phyloP scores from a whole-genome alignment of 176 grass and related monocot species.

The Phyllostachys edulis region DNA sequence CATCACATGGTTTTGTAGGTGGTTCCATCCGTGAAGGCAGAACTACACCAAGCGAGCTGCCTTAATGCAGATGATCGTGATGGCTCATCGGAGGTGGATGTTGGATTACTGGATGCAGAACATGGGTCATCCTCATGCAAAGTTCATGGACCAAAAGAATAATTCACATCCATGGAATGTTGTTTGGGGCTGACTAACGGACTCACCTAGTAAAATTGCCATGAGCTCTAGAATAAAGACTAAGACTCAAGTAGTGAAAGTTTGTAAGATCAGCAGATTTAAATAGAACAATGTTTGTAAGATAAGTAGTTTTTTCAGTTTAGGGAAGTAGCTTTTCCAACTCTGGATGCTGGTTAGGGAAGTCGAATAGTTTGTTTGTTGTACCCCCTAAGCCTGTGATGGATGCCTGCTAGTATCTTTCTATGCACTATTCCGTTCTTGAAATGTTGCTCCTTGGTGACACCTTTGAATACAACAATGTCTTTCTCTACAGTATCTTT shows the following conservation, averaged over 20 bases:
- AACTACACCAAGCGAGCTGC: background rate
- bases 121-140: background rate
- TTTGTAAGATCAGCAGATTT: too few relatives aligned
- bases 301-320: too few relatives aligned
- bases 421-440: too few relatives aligned
- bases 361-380: too few relatives aligned
- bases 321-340: too few relatives aligned
- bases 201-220: slow-evolving; percentile 26
- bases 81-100: background rate
- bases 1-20: slow-evolving; percentile 7
- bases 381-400: too few relatives aligned
- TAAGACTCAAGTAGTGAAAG: background rate
- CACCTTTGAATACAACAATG: too few relatives aligned
- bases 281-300: too few relatives aligned
- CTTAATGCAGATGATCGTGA: slow-evolving; percentile 2
- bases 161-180: background rate
- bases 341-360: too few relatives aligned
- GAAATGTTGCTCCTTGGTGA: too few relatives aligned
- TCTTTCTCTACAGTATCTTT: too few relatives aligned
- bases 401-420: too few relatives aligned
- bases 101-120: background rate
- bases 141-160: slow-evolving; percentile 21
- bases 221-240: background rate
- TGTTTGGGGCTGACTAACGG: slow-evolving; percentile 12
- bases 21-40: slow-evolving; percentile 11